Evolutionary conservation across 257 asterid species (phyloP), one percentile per base, ranked within the genome.

Genomic region (Marsdenia floribunda): DNA sequence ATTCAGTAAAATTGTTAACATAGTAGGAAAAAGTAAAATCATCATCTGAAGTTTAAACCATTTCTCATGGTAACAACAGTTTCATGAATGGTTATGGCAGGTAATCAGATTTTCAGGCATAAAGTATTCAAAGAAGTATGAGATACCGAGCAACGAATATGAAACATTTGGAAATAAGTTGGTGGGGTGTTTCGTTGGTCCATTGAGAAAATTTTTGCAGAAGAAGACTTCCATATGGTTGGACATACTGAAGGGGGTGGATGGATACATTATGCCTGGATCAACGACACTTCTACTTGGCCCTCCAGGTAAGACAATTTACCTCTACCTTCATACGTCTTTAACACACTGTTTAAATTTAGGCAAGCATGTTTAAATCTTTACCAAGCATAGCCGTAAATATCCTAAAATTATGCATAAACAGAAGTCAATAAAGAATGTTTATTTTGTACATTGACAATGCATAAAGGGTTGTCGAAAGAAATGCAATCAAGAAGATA

Each of bases 191-290:
- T 59, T 58, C 58, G 22, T 11, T 40, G 7, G 19, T 13, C 76
- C 76, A 52, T 59, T 73, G 37, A 59, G 49, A 26, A 73, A n/a
- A 16, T n/a, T 73, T 58, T 42, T 58, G 29, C n/a, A 42, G 55
- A 26, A 15, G 42, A 60, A 59, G 58, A 60, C 26, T 40, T 38
- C 57, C 50, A 16, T 49, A 52, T 42, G 68, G 76, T 22, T 57
- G 21, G 52, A 73, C 50, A 73, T 73, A 57, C 19, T 73, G 44
- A 73, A 73, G 26, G 76, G 70, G 40, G 35, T 73, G 18, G 76
- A 73, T 58, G 76, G 76, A 24, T 73, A 73, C 42, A 24, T 73
- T 22, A 73, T 73, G 76, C 76, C 76, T 24, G 70, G 76, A 57
- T 73, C 69, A 58, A 42, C 59, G 55, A 73, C 76, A 29, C 76